phyloP scores from a whole-genome alignment of 2,329 filamentous ascomycete species.

The Calonectria hongkongensis region DNA sequence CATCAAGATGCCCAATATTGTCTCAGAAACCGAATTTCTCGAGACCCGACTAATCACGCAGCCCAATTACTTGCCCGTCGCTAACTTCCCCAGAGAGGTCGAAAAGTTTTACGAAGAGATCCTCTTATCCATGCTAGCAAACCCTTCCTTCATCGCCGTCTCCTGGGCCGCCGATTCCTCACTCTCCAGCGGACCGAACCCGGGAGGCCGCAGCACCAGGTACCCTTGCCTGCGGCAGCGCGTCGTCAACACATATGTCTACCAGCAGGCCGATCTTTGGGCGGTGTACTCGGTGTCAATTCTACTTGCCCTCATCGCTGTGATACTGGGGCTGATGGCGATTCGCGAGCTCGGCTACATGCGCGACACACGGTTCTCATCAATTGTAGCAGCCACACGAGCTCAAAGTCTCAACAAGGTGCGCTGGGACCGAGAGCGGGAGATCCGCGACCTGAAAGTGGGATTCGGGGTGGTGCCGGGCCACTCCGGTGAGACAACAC shows the following conservation, averaged over 20 bases:
- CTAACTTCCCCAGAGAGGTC: conserved; percentile 45
- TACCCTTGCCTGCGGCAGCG: conserved; percentile 49
- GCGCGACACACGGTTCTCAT: conserved; percentile 52
- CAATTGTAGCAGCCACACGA: conserved; percentile 51
- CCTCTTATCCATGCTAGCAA: conserved; percentile 50
- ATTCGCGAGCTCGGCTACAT: conserved; percentile 52
- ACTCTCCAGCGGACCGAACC: conserved; percentile 35
- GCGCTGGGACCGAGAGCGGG: conserved; percentile 47
- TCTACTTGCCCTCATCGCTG: conserved; percentile 24
- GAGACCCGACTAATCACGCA: conserved; percentile 48
- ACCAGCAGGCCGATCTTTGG: conserved; percentile 49
- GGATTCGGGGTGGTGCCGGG: conserved; percentile 51
- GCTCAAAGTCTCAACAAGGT: conserved; percentile 51
- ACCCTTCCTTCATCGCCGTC: conserved; percentile 52
- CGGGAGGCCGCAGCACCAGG: conserved; percentile 35
- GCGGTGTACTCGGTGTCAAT: conserved; percentile 52
- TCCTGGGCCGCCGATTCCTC: conserved; percentile 51
- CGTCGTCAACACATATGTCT: conserved; percentile 47
- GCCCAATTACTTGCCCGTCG: conserved; percentile 49
- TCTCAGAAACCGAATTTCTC: conserved; percentile 45
- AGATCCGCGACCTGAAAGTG: conserved; percentile 48
- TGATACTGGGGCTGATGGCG: conserved; percentile 47
- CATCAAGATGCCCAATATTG: conserved; percentile 48
- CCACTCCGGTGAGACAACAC: conserved; percentile 45
- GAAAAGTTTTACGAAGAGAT: conserved; percentile 55